phyloP scores from a whole-genome alignment of 164 flowering plant genomes.

The Stephania cephalantha region DNA sequence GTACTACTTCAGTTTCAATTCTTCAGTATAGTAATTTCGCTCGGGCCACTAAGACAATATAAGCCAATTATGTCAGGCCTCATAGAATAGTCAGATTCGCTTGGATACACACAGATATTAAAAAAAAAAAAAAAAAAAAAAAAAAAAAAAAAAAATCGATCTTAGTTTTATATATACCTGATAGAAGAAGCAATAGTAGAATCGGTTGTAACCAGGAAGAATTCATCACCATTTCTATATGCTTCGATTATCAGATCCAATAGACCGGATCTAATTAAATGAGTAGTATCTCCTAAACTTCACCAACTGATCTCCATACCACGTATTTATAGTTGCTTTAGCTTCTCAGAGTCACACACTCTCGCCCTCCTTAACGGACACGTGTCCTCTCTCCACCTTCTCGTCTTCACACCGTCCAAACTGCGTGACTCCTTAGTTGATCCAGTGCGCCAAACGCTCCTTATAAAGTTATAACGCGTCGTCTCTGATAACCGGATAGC shows the following conservation, averaged over 20 bases:
- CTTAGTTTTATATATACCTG: background rate
- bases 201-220: background rate
- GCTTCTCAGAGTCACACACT: background rate
- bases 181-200: constrained; percentile 9
- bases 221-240: background rate
- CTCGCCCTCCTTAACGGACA: background rate
- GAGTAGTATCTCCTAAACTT: background rate
- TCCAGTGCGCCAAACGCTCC: background rate
- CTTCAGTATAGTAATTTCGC: no score
- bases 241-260: background rate
- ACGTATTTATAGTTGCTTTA: background rate
- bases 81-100: no score
- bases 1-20: no score
- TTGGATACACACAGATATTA: no score
- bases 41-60: background rate
- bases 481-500: background rate
- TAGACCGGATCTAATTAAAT: background rate
- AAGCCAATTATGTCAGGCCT: background rate
- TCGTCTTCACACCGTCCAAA: background rate
- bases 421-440: background rate
- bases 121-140: background rate
- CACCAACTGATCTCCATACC: background rate
- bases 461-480: background rate
- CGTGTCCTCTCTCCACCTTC: background rate
- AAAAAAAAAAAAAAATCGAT: background rate